Evolutionary conservation across 208 protist genomes (phyloP).

Genomic region (Trypanosoma rangeli): DNA sequence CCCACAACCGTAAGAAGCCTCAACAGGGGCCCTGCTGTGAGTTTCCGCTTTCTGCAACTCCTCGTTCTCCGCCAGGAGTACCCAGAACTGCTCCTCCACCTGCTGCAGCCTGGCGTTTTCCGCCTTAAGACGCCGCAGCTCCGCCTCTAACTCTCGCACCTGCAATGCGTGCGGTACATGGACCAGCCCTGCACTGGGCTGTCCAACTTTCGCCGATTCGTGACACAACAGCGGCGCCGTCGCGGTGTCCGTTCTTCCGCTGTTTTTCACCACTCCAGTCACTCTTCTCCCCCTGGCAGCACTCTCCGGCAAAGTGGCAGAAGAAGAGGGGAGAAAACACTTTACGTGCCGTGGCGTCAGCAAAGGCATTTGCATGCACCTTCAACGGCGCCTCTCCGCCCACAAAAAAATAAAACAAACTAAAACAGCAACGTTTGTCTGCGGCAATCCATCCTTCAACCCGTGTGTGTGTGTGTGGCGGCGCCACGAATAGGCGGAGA

Average conservation of each 20-base stretch:
- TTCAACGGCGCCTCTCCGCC: neutral
- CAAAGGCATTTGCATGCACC: neutral
- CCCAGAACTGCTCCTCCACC: constrained; percentile 23
- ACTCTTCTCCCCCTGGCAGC: neutral
- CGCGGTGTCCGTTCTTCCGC: neutral
- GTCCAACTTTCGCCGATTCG: neutral
- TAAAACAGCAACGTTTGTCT: neutral
- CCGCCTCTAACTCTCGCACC: neutral
- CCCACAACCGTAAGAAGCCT: neutral
- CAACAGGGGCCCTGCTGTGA: neutral
- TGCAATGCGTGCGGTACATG: neutral
- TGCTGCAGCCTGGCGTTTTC: constrained; percentile 14
- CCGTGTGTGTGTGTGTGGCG: neutral
- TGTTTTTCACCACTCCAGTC: neutral
- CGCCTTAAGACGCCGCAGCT: constrained; percentile 2
- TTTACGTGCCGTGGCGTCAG: neutral
- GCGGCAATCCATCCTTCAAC: neutral
- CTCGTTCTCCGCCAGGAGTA: constrained; percentile 18
- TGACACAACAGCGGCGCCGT: neutral
- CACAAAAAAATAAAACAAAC: neutral
- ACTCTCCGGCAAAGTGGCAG: neutral
- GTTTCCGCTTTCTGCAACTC: neutral
- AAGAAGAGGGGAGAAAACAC: neutral
- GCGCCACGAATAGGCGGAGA: neutral
- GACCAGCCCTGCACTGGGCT: no score